Evolutionary conservation across 2,329 filamentous ascomycete genomes (phyloP), one percentile per base, ranked within the genome.

Genomic region (Aspergillus melleus): DNA sequence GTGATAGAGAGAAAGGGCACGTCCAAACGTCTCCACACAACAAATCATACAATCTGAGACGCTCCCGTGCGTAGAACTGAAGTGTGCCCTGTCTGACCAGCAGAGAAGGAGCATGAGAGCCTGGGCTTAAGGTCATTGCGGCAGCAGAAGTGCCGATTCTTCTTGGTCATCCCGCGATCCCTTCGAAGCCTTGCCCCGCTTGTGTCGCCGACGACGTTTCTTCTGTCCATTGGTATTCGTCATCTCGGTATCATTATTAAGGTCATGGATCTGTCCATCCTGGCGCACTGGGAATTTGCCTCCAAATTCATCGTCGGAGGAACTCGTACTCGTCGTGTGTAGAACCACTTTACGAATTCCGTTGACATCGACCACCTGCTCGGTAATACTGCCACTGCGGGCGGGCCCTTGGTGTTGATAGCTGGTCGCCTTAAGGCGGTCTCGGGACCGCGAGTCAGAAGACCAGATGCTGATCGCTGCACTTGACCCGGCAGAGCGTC

Each of bases 281-380:
- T 61, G 63, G 47, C 22, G 63, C 54, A 57, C 59, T 47, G 32
- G 64, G 24, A 54, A 60, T 42, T 61, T 64, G 42, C 46, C 50
- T 42, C 36, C 36, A 5, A 53, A 56, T 46, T 74, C 70, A 19
- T 62, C 65, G 12, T 79, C 77, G 4, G 78, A 79, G 49, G 82
- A 81, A 64, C 78, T 82, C 19, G 82, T 84, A 65, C 83, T 87
- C 26, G 83, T 89, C 3, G 87, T 87, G 70, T 91, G 88, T 26
- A 94, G 80, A 1, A 94, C 85, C 49, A 92, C 85, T 76, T 94
- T 94, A 64, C 86, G 86, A 55, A 92, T 83, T 2, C 90, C 90
- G 57, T 88, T 86, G 2, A 88, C 81, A 69, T 93, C 88, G 58
- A 92, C 79, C n/a, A 90, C 80, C 61, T 90, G 90, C 74, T 93